Evolutionary conservation across 208 protist species (phyloP), one percentile per base, ranked within the genome.

Genomic region (Sergeia podlipaevii): DNA sequence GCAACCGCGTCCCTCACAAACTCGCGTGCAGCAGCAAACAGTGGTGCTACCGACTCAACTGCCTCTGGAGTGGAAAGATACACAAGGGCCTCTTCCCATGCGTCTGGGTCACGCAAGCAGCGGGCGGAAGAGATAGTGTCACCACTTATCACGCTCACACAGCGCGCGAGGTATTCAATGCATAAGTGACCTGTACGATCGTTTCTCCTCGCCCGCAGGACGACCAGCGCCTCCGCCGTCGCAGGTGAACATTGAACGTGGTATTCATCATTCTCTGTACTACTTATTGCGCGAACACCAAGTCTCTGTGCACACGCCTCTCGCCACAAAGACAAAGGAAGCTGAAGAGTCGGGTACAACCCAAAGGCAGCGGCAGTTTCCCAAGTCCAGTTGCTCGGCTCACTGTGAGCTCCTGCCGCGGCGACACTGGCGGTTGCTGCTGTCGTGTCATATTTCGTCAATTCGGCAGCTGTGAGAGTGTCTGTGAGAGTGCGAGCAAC

Each of bases 281-380:
- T n/a, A n/a, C n/a, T n/a, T n/a, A n/a, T n/a, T n/a, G n/a, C n/a
- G n/a, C n/a, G n/a, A 29, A 47, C 46, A 26, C 48, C 43, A 13
- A 51, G 10, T 18, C 50, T 13, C 4, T 0, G 26, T 5, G 38
- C 11, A 28, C 73, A 77, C 1, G 74, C 66, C 21, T 65, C 44
- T 4, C 58, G 53, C 77, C 81, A 89, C n/a, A 85, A 46, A 23
- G 47, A 20, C n/a, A 74, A 18, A 1, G 74, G 70, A 20, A 85
- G 29, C 28, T 30, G 17, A 3, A 18, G n/a, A 4, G 33, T 30
- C 10, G 32, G n/a, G 0, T 47, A 64, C 53, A 27, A 56, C 56
- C 30, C 59, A 71, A 52, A 43, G 4, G 20, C 67, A 45, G 64
- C 47, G 1, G 29, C 61, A 68, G 13, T 7, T 1, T n/a, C 74